These are phyloP conservation scores for Auxenochlorella protothecoides DNA, from an alignment of 139 green algal species.

Conservation along the genomic window DNA sequence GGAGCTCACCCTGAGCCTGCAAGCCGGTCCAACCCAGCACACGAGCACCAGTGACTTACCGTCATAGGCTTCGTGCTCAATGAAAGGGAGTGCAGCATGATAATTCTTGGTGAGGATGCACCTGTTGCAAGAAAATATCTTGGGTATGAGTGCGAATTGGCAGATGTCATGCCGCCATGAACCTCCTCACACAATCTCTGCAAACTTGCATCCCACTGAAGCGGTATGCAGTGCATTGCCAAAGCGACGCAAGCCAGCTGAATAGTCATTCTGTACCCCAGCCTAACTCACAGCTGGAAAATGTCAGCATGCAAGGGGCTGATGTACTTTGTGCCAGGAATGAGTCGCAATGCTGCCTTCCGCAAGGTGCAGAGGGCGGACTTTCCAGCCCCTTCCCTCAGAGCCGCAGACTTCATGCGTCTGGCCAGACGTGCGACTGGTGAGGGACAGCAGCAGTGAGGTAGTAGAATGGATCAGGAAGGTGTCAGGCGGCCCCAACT, in stretches of 20 bases:
- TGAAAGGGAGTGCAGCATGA: constrained; percentile 22
- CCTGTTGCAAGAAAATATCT: constrained; percentile 22
- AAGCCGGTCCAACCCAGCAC: constrained; percentile 29
- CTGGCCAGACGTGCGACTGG: constrained; percentile 48
- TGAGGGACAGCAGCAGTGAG: neutral
- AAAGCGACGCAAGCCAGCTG: neutral
- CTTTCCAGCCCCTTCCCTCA: constrained; percentile 44
- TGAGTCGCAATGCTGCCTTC: no score
- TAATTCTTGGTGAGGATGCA: constrained; percentile 73
- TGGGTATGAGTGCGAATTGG: neutral
- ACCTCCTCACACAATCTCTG: no score
- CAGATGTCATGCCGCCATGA: no score
- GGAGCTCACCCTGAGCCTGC: no score
- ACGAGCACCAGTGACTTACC: neutral
- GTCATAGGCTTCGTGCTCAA: no score
- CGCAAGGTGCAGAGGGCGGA: constrained; percentile 26
- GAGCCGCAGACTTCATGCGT: constrained; percentile 44
- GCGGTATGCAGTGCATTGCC: no score
- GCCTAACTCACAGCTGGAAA: constrained; percentile 44
- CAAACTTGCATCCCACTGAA: no score
- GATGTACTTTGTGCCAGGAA: constrained; percentile 32
- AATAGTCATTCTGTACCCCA: neutral
- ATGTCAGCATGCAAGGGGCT: constrained; percentile 78
- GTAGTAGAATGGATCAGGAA: constrained; percentile 14
- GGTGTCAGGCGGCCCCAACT: constrained; percentile 28